Percentiles rank a stretch among this genome's conserved stretches.
Conservation (phyloP, 371 early-diverging fungal species). For the Basidiobolus meristosporus region DNA sequence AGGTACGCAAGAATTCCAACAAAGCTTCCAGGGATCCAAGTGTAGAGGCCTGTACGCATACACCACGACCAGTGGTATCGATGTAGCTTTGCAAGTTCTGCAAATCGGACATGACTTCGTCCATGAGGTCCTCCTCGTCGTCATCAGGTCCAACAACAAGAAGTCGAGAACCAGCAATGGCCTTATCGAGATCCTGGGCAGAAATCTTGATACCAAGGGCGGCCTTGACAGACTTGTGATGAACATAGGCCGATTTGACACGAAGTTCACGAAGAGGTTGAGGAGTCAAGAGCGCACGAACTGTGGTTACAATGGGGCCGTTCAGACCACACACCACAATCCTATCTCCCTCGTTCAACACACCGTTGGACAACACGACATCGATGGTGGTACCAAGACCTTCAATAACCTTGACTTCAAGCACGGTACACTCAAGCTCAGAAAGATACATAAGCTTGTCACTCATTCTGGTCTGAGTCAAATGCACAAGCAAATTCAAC, state of each 20-base stretch:
- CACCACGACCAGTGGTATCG: slow-evolving; percentile 84
- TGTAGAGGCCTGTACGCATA: slow-evolving; percentile 98
- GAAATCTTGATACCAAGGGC: slow-evolving; percentile 96
- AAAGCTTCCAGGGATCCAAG: slow-evolving; percentile 99
- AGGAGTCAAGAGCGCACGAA: slow-evolving; percentile 93
- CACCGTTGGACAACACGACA: slow-evolving; percentile 96
- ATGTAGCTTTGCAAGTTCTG: slow-evolving; percentile 53
- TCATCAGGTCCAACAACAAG: slow-evolving; percentile 89
- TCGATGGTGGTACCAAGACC: slow-evolving; percentile 99
- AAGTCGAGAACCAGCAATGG: slow-evolving; percentile 96
- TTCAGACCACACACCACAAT: slow-evolving; percentile 95
- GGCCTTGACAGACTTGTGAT: slow-evolving; percentile 95
- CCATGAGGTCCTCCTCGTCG: slow-evolving; percentile 86
- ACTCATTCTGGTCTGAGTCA: slow-evolving; percentile 93
- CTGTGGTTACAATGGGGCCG: slow-evolving; percentile 92
- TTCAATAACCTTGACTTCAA: slow-evolving; percentile 99
- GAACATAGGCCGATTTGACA: slow-evolving; percentile 90
- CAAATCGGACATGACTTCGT: slow-evolving; percentile 87
- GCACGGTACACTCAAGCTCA: slow-evolving; percentile 95
- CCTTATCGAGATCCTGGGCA: slow-evolving; percentile 93
- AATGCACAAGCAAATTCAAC: slow-evolving; percentile 77
- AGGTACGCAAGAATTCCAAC: slow-evolving; percentile 81
- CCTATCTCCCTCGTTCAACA: slow-evolving; percentile 92
- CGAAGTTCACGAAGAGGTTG: slow-evolving; percentile 98
- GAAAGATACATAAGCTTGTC: slow-evolving; percentile 90